A percentile compares a stretch with the other conserved stretches of the same genome.
These are phyloP conservation scores for Climacium dendroides DNA, from an alignment of 225 moss, liverwort and hornwort genomes.

Conservation along the genomic window DNA sequence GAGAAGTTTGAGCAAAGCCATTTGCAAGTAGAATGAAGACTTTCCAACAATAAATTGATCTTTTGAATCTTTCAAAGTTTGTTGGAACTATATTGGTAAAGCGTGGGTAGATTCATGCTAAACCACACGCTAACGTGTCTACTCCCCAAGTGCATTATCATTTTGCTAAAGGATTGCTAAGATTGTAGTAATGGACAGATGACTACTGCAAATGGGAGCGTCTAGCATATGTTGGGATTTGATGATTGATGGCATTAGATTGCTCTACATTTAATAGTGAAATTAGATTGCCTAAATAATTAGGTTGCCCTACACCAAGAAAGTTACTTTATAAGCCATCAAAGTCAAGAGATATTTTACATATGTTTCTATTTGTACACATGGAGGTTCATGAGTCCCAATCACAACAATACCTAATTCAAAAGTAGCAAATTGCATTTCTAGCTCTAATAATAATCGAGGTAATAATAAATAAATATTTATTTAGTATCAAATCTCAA, in stretches of 20 bases:
- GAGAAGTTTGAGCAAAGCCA: not conserved
- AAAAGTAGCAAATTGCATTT: not conserved
- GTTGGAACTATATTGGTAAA: no score
- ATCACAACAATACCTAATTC: not conserved
- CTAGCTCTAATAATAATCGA: no score
- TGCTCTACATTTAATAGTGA: not conserved
- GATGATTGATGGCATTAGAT: fast-evolving
- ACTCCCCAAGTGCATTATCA: no score
- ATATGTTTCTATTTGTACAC: not conserved
- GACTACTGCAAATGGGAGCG: fast-evolving
- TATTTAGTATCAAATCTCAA: not conserved
- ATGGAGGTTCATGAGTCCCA: not conserved
- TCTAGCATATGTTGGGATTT: not conserved
- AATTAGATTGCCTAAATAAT: not conserved
- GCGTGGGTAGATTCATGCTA: no score
- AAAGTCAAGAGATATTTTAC: not conserved
- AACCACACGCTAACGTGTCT: fast-evolving
- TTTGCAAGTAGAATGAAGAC: not conserved
- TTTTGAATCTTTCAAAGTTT: no score
- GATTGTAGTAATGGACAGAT: no score
- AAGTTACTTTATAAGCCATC: not conserved
- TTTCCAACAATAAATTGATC: not conserved
- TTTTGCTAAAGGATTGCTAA: no score
- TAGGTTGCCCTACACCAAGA: no score
- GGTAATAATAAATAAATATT: not conserved